Evolutionary conservation across 441 rosid genomes (phyloP).

Genomic region (Pelargonium australe): DNA sequence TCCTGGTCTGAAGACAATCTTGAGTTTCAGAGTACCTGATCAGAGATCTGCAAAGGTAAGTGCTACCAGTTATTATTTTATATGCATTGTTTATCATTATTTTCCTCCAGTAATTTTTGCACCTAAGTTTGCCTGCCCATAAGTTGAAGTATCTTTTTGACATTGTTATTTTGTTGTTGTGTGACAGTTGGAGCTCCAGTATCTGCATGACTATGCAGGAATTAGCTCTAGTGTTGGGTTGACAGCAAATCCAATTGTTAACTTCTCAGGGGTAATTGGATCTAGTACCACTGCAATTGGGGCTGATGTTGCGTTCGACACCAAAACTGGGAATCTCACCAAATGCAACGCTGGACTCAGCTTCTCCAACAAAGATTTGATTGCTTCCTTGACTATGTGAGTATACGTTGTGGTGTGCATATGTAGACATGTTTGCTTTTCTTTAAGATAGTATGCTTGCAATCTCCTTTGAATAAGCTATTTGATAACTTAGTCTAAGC

Average conservation of each 20-base stretch:
- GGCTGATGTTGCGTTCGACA: constrained; percentile 68
- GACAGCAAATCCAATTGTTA: constrained; percentile 70
- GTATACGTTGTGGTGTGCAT: constrained; percentile 16
- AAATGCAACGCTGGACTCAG: constrained; percentile 72
- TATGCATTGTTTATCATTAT: neutral
- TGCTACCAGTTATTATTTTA: neutral
- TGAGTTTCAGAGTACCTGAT: constrained; percentile 75
- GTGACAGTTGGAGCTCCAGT: constrained; percentile 72
- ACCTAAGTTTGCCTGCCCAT: neutral
- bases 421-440: neutral
- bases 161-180: constrained; percentile 3
- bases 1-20: constrained; percentile 77
- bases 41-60: constrained; percentile 90
- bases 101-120: neutral
- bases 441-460: too few relatives aligned
- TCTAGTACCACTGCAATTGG: constrained; percentile 51
- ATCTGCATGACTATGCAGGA: constrained; percentile 79
- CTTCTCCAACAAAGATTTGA: constrained; percentile 54
- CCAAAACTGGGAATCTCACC: constrained; percentile 65
- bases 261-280: constrained; percentile 77
- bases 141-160: neutral
- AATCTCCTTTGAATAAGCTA: too few relatives aligned
- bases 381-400: constrained; percentile 73
- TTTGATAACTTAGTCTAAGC: too few relatives aligned
- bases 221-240: constrained; percentile 69